These are phyloP conservation scores for Nyctanthes arbortristis DNA, from an alignment of 257 asterid species.

Conservation along the genomic window DNA sequence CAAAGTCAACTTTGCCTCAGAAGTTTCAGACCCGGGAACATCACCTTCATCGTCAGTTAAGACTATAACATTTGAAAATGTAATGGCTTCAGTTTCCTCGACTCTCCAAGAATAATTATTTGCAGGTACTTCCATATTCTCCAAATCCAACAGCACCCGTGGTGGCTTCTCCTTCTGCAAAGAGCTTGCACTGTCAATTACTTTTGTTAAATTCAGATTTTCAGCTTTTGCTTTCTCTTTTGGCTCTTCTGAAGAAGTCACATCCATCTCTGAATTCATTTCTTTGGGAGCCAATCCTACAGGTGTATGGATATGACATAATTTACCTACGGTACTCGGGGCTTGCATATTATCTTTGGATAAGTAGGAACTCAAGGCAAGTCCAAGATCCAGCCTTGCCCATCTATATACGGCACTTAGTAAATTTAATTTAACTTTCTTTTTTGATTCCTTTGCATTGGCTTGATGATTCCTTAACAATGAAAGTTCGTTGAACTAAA, in stretches of 20 bases:
- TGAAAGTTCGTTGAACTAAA: no score
- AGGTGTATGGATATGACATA: conserved; percentile 27
- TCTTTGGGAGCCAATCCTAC: conserved; percentile 46
- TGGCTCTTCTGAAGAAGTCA: conserved; percentile 39
- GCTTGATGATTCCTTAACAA: no score
- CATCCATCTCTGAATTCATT: conserved; percentile 28
- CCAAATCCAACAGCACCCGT: conserved; percentile 53
- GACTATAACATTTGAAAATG: conserved; percentile 47
- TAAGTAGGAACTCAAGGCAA: conserved; percentile 79
- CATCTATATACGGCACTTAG: conserved; percentile 92
- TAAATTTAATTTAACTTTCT: no score
- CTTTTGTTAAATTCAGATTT: conserved; percentile 27
- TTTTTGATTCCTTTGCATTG: no score
- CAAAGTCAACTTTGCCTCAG: conserved; percentile 28
- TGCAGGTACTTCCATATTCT: conserved; percentile 36
- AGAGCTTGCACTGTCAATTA: conserved; percentile 31
- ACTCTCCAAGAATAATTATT: conserved; percentile 34
- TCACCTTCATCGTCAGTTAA: conserved; percentile 76
- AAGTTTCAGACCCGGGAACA: conserved; percentile 30
- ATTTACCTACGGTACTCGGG: conserved; percentile 44
- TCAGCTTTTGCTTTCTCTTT: conserved; percentile 41
- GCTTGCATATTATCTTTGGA: conserved; percentile 58
- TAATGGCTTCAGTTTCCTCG: conserved; percentile 36
- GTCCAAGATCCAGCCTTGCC: conserved; percentile 96
- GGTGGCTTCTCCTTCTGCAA: conserved; percentile 42